phyloP scores from a whole-genome alignment of 2,329 filamentous ascomycete species.

The Epicoccum nigrum region DNA sequence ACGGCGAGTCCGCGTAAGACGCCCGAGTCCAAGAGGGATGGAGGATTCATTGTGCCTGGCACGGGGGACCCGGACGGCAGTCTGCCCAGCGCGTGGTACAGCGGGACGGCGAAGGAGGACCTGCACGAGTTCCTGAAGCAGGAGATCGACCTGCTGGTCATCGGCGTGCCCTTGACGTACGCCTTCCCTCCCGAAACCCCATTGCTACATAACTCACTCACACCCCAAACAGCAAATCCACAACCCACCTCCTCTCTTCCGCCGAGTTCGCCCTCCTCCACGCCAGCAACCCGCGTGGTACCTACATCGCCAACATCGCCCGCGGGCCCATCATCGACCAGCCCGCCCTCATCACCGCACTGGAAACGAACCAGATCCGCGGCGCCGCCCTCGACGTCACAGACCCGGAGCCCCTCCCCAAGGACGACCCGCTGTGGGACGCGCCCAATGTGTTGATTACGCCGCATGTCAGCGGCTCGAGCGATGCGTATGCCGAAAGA shows the following conservation, averaged over 20 bases:
- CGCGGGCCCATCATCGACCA: conserved; percentile 69
- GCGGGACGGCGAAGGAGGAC: conserved; percentile 58
- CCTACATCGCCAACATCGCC: conserved; percentile 74
- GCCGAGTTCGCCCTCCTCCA: conserved; percentile 63
- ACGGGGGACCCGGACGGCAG: conserved; percentile 66
- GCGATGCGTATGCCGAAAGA: conserved; percentile 61
- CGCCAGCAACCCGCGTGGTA: conserved; percentile 49
- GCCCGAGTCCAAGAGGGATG: conserved; percentile 67
- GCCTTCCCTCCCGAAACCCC: conserved; percentile 6
- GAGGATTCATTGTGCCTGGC: conserved; percentile 70
- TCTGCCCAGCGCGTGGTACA: conserved; percentile 63
- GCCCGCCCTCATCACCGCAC: conserved; percentile 65
- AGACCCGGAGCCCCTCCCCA: conserved; percentile 77
- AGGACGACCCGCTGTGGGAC: conserved; percentile 71
- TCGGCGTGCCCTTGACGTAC: conserved; percentile 63
- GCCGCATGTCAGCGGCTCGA: conserved; percentile 65
- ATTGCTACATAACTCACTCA: neutral
- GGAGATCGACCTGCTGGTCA: conserved; percentile 63
- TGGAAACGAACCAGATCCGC: conserved; percentile 61
- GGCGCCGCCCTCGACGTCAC: conserved; percentile 81
- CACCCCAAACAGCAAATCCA: conserved; percentile 44
- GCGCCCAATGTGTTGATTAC: conserved; percentile 72
- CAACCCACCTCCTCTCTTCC: conserved; percentile 60
- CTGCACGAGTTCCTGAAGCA: conserved; percentile 61
- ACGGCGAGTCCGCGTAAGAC: conserved; percentile 73